Base-by-base conservation (phyloP, 805 yeast species). In the Maudiozyma turicensis region DNA sequence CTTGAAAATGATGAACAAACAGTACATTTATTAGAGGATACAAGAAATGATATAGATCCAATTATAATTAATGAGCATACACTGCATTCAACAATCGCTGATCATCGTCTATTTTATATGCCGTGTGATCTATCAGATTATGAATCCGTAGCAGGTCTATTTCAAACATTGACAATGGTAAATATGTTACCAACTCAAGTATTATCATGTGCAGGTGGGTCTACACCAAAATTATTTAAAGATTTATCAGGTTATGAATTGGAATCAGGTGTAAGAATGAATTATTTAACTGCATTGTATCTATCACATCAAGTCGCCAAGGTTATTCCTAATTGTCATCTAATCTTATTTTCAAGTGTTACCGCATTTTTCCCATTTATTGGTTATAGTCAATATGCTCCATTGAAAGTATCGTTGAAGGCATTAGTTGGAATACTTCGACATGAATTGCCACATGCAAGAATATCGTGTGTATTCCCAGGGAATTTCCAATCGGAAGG, bases 401-500 rank as follows among this genome's bases (percentile, higher is more conserved):
- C 99, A 0, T 66, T 81, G 55, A 93, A 93, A 63, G 83, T 87
- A 0, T 95, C 96, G 0, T 64, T 91, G 13, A 75, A 86, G 58
- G 71, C 95, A 0, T 69, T 93, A 11, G 82, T 89, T 0, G 85
- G 84, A 45, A 72, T 84, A 6, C 67, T 93, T 48, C 79, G 96
- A 53, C 96, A 90, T 56, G 99, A 93, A 63, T 82, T 84, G 6
- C 82, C 80, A 58, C 76, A 82, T 51, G 80, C 83, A 53, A 68
- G 83, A 30, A 85, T 93, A 0, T 76, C 84, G 5, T 80, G 87
- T 51, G 80, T 88, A 0, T 82, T 80, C 58, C 95, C 98, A 0
- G 99, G 99, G 0, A 89, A 88, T 61, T 89, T 91, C 66, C 77
- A 73, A 44, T 82, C 95, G 54, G 98, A 90, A 64, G 99, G 99